Evolutionary conservation across 768 basidiomycete genomes (phyloP).

Genomic region (Rhizopogon sp.): DNA sequence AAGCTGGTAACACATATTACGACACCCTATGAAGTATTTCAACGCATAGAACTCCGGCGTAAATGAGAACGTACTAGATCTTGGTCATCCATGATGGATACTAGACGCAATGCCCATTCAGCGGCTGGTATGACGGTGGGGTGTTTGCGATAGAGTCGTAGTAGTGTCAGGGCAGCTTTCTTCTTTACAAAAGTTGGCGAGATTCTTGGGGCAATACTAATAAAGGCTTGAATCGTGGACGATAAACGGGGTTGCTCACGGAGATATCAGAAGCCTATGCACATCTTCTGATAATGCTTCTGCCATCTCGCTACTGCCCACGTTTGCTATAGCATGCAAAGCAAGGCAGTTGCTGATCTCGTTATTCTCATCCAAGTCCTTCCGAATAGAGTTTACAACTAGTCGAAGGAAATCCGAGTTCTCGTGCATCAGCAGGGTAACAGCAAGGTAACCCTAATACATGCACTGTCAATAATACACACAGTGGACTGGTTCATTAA

Average conservation of each 20-base stretch:
- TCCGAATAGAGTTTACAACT: slow-evolving; percentile 97
- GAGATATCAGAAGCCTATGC: slow-evolving; percentile 89
- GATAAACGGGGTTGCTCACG: slow-evolving; percentile 44
- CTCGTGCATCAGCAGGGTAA: slow-evolving; percentile 97
- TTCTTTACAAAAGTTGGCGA: slow-evolving; percentile 96
- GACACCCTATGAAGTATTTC: slow-evolving; percentile 61
- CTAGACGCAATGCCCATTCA: slow-evolving; percentile 94
- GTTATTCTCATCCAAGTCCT: slow-evolving; percentile 91
- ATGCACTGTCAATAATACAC: neutral
- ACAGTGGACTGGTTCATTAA: neutral
- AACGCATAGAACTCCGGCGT: neutral
- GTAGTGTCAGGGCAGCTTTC: slow-evolving; percentile 91
- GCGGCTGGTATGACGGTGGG: slow-evolving; percentile 88
- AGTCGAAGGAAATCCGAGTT: slow-evolving; percentile 95
- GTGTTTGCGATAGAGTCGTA: slow-evolving; percentile 93
- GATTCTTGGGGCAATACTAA: slow-evolving; percentile 50
- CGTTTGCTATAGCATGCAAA: slow-evolving; percentile 96
- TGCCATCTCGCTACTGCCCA: slow-evolving; percentile 98
- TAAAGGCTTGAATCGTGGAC: slow-evolving; percentile 7
- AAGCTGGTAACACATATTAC: slow-evolving; percentile 91
- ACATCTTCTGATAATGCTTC: slow-evolving; percentile 93
- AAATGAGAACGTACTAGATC: slow-evolving; percentile 55
- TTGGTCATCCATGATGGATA: slow-evolving; percentile 92
- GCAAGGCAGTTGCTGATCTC: slow-evolving; percentile 96
- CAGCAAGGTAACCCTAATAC: slow-evolving; percentile 89